Conservation (phyloP, 164 flowering plant species). For the Litsea cubeba region DNA sequence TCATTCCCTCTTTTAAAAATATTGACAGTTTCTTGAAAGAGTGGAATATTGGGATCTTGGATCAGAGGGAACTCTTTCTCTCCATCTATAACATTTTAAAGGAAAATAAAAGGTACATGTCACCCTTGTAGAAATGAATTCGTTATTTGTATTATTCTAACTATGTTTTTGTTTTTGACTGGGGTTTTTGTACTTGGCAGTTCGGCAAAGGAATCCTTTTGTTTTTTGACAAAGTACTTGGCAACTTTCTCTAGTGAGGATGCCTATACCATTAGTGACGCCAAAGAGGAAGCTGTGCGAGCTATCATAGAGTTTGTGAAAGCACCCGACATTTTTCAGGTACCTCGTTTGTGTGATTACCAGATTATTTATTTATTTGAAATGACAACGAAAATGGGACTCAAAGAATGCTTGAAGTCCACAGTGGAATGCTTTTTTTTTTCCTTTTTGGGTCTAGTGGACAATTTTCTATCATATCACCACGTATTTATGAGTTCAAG, state of each 20-base stretch:
- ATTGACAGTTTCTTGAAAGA: constrained; percentile 83
- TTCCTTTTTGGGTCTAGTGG: too few species aligned
- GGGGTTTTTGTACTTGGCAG: constrained; percentile 32
- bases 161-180: neutral
- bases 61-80: constrained; percentile 78
- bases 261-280: constrained; percentile 56
- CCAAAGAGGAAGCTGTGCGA: constrained; percentile 84
- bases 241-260: constrained; percentile 88
- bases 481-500: too few species aligned
- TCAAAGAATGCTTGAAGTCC: too few species aligned
- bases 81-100: constrained; percentile 61
- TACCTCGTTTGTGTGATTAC: constrained; percentile 16
- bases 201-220: constrained; percentile 66
- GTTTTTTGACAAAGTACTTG: constrained; percentile 76
- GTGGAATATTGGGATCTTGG: constrained; percentile 74
- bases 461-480: too few species aligned
- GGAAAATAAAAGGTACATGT: constrained; percentile 69
- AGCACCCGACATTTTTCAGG: constrained; percentile 90
- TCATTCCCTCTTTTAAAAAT: constrained; percentile 74
- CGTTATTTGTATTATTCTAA: neutral
- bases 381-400: too few species aligned
- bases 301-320: constrained; percentile 83
- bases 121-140: neutral
- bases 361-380: too few species aligned
- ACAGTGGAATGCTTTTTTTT: too few species aligned